Evolutionary conservation across 2,329 filamentous ascomycete species (phyloP).

Genomic region (Xylaria sp.): DNA sequence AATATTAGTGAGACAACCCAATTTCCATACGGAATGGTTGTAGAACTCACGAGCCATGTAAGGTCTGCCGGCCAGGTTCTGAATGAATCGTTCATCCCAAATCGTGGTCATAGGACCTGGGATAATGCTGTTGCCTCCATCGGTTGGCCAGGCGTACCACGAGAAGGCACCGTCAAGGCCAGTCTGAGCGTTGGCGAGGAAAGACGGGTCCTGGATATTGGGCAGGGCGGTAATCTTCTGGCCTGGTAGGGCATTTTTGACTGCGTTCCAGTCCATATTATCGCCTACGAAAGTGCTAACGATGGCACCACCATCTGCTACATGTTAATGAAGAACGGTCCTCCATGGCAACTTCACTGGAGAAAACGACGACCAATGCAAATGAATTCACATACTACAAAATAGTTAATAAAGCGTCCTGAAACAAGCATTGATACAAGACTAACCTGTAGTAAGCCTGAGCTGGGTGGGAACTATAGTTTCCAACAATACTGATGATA

Average conservation of each 20-base stretch:
- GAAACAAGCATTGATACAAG: neutral
- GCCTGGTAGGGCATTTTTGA: constrained; percentile 28
- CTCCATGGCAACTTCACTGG: neutral
- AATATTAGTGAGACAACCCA: neutral
- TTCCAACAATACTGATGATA: constrained; percentile 29
- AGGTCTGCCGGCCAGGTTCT: constrained; percentile 27
- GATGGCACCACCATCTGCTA: constrained; percentile 22
- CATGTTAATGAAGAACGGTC: neutral
- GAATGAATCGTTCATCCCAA: constrained; percentile 29
- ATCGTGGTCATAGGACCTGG: constrained; percentile 31
- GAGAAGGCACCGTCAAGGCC: constrained; percentile 35
- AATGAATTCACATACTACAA: constrained; percentile 1
- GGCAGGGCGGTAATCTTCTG: constrained; percentile 32
- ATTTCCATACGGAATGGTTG: no score
- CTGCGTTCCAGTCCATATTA: constrained; percentile 27
- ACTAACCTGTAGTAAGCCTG: constrained; percentile 33
- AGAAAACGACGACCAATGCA: neutral
- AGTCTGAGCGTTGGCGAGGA: constrained; percentile 30
- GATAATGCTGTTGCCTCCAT: constrained; percentile 32
- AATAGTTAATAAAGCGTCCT: neutral
- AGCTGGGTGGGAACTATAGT: constrained; percentile 30
- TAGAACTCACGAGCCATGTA: constrained; percentile 33
- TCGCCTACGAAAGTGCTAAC: constrained; percentile 31
- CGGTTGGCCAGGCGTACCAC: constrained; percentile 35
- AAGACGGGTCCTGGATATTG: constrained; percentile 33